These are phyloP conservation scores for Populus deltoides DNA, from an alignment of 345 rosid genomes.

Conservation along the genomic window DNA sequence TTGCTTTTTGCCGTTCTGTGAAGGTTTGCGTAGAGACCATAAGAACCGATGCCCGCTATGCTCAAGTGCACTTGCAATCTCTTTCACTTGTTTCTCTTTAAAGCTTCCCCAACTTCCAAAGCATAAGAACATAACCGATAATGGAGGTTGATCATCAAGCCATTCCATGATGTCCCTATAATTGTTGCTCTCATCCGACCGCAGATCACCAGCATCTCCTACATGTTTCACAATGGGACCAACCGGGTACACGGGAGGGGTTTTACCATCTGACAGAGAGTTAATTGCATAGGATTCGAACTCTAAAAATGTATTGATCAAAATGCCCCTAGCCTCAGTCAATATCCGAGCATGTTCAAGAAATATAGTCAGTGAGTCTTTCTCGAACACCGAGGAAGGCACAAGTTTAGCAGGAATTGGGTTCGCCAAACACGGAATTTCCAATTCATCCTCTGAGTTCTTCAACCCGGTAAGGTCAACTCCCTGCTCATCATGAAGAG, in stretches of 20 bases:
- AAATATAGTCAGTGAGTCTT: background rate
- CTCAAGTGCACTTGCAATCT: conserved; percentile 11
- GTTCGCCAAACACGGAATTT: background rate
- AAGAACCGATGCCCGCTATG: conserved; percentile 7
- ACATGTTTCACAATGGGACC: conserved; percentile 6
- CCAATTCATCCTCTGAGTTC: background rate
- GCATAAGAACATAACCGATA: conserved; percentile 21
- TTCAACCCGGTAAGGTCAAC: background rate
- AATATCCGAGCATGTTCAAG: background rate
- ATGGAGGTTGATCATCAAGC: conserved; percentile 21
- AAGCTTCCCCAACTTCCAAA: conserved; percentile 21
- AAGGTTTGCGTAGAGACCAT: conserved; percentile 19
- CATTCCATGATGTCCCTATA: background rate
- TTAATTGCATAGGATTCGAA: background rate
- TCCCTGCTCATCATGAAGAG: background rate
- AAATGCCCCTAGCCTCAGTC: background rate
- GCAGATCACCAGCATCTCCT: background rate
- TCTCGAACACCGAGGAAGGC: background rate
- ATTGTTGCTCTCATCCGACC: background rate
- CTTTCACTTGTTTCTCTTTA: conserved; percentile 10
- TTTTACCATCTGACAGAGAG: background rate
- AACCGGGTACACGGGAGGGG: conserved; percentile 5
- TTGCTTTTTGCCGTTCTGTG: background rate
- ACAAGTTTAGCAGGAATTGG: background rate
- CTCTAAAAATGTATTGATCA: conserved; percentile 14